Evolutionary conservation across 352 stramenopile species (phyloP).

Genomic region (Saprolegnia parasitica): DNA sequence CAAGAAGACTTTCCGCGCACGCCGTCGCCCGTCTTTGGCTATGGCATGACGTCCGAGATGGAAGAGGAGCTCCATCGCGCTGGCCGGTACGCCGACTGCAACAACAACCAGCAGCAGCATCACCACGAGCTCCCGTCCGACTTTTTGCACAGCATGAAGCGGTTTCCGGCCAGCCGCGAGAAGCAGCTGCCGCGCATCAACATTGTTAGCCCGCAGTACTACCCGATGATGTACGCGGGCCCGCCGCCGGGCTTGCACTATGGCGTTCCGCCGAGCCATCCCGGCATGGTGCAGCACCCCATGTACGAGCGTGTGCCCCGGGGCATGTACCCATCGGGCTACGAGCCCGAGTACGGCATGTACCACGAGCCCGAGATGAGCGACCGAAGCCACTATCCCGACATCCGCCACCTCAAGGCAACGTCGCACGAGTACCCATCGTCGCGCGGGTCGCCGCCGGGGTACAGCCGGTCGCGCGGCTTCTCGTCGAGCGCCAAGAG

Average conservation of each 20-base stretch:
- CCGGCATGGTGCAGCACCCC: neutral
- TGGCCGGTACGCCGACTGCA: neutral
- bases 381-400: neutral
- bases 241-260: conserved; percentile 17
- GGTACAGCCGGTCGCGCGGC: neutral
- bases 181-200: neutral
- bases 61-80: neutral
- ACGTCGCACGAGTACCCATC: neutral
- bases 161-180: neutral
- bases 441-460: neutral
- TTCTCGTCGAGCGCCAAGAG: neutral
- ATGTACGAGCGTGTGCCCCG: conserved; percentile 7
- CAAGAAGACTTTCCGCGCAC: conserved; percentile 77
- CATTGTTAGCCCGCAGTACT: neutral
- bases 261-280: neutral
- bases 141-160: conserved; percentile 21
- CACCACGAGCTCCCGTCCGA: conserved; percentile 24
- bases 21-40: conserved; percentile 54
- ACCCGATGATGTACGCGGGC: neutral
- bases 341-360: neutral
- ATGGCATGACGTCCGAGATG: conserved; percentile 7
- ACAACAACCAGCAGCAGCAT: conserved; percentile 1
- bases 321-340: neutral
- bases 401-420: neutral
- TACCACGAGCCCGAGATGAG: neutral